These are phyloP conservation scores for Aspergillus homomorphus DNA, from an alignment of 495 filamentous ascomycete species.

Conservation along the genomic window DNA sequence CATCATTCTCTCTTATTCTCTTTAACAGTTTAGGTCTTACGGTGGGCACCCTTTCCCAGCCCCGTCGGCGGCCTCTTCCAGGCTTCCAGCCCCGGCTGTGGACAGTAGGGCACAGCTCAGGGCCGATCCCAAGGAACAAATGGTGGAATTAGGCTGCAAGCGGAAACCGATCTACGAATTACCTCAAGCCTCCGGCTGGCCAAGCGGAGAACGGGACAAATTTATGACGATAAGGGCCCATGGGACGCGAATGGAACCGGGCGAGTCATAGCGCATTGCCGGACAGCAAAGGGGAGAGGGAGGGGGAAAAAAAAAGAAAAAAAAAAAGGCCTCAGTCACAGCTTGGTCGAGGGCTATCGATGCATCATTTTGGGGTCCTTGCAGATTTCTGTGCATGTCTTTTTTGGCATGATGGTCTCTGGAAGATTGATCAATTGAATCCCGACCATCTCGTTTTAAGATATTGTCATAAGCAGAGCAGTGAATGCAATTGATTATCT, in stretches of 20 bases:
- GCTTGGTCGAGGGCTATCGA: constrained; percentile 6
- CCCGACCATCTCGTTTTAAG: not conserved
- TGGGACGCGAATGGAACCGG: constrained; percentile 24
- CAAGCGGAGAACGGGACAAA: constrained; percentile 21
- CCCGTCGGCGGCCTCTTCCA: not conserved
- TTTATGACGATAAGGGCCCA: constrained; percentile 28
- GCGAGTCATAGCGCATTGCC: constrained; percentile 38
- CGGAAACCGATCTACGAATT: constrained; percentile 27
- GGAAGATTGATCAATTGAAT: not conserved
- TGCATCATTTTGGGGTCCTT: constrained; percentile 29
- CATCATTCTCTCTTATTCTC: not conserved
- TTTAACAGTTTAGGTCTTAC: not conserved
- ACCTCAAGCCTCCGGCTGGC: constrained; percentile 12
- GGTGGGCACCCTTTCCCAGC: not conserved
- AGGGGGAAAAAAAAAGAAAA: not conserved
- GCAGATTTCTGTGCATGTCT: constrained; percentile 33
- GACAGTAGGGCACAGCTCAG: not conserved
- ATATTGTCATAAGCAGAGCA: not conserved
- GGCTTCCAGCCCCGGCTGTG: not conserved
- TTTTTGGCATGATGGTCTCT: not conserved
- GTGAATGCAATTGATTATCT: not conserved
- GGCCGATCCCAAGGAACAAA: constrained; percentile 21
- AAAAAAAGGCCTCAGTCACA: constrained; percentile 21
- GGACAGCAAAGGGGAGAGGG: not conserved
- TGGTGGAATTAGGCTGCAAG: constrained; percentile 21